Evolutionary conservation across 257 asterid species (phyloP).

Genomic region (Solanum etuberosum): DNA sequence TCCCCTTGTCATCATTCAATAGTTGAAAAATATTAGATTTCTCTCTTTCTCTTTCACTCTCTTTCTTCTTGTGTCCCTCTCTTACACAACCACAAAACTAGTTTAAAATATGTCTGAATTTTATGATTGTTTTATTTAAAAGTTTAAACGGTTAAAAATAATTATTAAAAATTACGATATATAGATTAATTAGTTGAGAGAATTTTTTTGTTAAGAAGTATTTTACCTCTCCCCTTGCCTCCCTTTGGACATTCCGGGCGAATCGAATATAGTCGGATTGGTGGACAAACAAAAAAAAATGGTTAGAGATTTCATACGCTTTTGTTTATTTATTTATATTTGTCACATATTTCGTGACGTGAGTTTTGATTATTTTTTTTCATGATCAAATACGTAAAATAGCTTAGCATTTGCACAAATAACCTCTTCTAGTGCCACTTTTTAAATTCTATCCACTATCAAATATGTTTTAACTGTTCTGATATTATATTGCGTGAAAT

Average conservation of each 20-base stretch:
- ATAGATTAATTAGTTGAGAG: not conserved
- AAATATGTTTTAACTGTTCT: not conserved
- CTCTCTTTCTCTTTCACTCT: not conserved
- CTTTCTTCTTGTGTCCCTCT: not conserved
- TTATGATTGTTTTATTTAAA: not conserved
- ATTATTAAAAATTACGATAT: not conserved
- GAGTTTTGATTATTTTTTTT: not conserved
- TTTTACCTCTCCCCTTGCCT: no score
- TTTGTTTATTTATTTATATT: not conserved
- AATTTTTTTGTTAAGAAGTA: no score
- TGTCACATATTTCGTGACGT: not conserved
- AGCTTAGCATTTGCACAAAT: not conserved
- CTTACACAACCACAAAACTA: not conserved
- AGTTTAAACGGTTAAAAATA: not conserved
- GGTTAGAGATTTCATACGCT: not conserved
- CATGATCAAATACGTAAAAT: not conserved
- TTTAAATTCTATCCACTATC: not conserved
- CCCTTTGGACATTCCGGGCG: accelerated
- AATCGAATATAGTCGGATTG: not conserved
- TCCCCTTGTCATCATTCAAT: slow-evolving; percentile 40
- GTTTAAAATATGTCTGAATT: not conserved
- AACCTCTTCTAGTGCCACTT: not conserved
- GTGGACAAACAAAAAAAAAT: not conserved
- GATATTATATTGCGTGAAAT: no score
- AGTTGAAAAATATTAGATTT: slow-evolving; percentile 19